Base-by-base conservation (phyloP, 805 yeast species). In the Cyberlindnera suaveolens region DNA sequence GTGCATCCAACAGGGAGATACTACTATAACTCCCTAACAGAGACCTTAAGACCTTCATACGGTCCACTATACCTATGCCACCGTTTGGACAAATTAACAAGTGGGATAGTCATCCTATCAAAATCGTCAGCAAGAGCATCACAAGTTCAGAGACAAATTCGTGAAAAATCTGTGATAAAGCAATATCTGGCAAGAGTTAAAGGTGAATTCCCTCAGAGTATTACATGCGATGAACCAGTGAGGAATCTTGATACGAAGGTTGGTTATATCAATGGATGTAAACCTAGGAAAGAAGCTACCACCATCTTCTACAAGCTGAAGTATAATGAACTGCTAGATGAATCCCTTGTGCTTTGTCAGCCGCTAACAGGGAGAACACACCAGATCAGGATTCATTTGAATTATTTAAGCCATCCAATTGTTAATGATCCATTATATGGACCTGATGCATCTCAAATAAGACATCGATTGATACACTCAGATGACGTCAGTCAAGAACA, bases 321-420 rank as follows among this genome's bases (percentile, higher is more conserved):
- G 19, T 49, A 42, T 45, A 56, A 51, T 34, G 39, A 45, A 8
- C 31, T 66, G 60, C 39, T 68, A 5, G 38, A 56, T 26, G 45
- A 53, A 19, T 52, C 57, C 3, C 70, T 93, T 26, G 96, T 93
- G 4, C 70, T 79, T 40, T 91, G 98, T 61, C 74, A 68, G 43
- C 99, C 99, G 1, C 65, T 77, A 11, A 91, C 99, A 0, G 99
- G 99, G 0, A 71, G 99, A 56, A 88, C 97, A 0, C 99, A 93
- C 61, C 99, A 93, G 60, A 89, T 93, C 35, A 68, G 99, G 43
- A 96, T 93, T 1, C 99, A 93, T 66, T 65, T 93, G 45, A 96
- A 90, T 62, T 82, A 70, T 51, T 55, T 93, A 15, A 96, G 96
- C 0, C 74, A 70, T 56, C 96, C 99, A 0, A 93, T 91, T 35